Evolutionary conservation across 306 rosid genomes (phyloP).

Genomic region (Amphicarpaea edgeworthii): DNA sequence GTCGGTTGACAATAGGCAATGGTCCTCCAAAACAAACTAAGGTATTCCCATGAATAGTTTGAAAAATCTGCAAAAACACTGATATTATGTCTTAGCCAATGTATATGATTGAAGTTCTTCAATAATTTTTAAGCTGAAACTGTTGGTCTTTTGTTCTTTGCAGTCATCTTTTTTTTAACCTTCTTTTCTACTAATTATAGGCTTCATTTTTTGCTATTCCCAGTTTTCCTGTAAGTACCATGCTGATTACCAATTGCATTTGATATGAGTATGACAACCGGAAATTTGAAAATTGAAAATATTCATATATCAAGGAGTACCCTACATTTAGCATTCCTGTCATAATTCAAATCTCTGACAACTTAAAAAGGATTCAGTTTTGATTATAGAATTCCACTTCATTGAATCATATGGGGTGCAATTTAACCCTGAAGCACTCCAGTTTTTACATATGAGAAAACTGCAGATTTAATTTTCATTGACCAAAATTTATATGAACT

Average conservation of each 20-base stretch:
- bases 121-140: slow-evolving; percentile 15
- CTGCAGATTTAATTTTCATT: slow-evolving; percentile 9
- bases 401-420: not conserved
- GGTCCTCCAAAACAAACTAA: slow-evolving; percentile 96
- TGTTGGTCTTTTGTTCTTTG: slow-evolving; percentile 1
- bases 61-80: slow-evolving; percentile 28
- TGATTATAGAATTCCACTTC: slow-evolving; percentile 1
- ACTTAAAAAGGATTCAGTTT: not conserved
- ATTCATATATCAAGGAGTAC: slow-evolving; percentile 14
- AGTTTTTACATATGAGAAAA: not conserved
- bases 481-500: slow-evolving; percentile 7
- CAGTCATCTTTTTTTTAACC: not conserved
- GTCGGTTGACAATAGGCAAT: slow-evolving; percentile 88
- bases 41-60: slow-evolving; percentile 57
- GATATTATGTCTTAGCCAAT: slow-evolving; percentile 34
- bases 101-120: slow-evolving; percentile 23
- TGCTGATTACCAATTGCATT: slow-evolving; percentile 2
- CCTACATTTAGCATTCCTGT: slow-evolving; percentile 1
- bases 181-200: not conserved
- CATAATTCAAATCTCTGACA: slow-evolving; percentile 26
- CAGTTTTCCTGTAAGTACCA: slow-evolving; percentile 13
- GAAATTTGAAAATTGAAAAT: slow-evolving; percentile 14
- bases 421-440: slow-evolving; percentile 24
- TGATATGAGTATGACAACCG: not conserved
- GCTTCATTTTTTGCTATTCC: slow-evolving; percentile 17